Conservation (phyloP, 2,329 filamentous ascomycete species). For the Phaeosphaeria sp. region DNA sequence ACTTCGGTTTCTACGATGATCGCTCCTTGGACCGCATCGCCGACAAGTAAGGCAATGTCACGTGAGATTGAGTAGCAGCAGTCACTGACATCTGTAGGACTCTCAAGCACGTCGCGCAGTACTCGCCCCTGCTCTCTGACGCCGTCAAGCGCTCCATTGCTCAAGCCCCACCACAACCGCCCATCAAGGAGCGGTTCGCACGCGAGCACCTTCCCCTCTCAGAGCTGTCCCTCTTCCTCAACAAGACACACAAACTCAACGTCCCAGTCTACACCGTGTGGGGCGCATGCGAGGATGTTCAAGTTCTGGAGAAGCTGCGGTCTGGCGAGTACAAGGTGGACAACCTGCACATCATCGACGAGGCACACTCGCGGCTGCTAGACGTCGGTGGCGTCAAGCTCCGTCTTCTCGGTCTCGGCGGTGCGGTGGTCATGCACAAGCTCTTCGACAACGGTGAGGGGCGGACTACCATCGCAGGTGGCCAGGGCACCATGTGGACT, state of each 20-base stretch:
- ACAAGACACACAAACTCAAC: conserved; percentile 87
- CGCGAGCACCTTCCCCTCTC: conserved; percentile 87
- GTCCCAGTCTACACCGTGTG: conserved; percentile 98
- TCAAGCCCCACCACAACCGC: conserved; percentile 68
- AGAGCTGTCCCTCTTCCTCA: conserved; percentile 87
- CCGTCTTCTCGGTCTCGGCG: conserved; percentile 88
- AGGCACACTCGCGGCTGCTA: conserved; percentile 92
- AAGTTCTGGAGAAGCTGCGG: conserved; percentile 95
- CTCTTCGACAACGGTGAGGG: conserved; percentile 98
- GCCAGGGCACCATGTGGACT: conserved; percentile 99
- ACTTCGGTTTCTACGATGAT: conserved; percentile 99
- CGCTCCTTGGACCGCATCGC: conserved; percentile 95
- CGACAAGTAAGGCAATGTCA: conserved; percentile 76
- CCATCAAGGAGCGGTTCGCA: conserved; percentile 83
- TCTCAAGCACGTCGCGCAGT: conserved; percentile 97
- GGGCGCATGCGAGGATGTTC: conserved; percentile 98
- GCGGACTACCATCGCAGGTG: conserved; percentile 95
- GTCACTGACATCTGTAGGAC: conserved; percentile 66
- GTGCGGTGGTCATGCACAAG: conserved; percentile 99
- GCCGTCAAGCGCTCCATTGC: conserved; percentile 71
- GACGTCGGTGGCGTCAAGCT: conserved; percentile 97
- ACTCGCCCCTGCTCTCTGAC: conserved; percentile 91
- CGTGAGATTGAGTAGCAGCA: not conserved
- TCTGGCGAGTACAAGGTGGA: conserved; percentile 97
- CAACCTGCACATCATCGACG: conserved; percentile 98